Evolutionary conservation across 1,284 basidiomycete genomes (phyloP).

Genomic region (Ustilago shanxiensis): DNA sequence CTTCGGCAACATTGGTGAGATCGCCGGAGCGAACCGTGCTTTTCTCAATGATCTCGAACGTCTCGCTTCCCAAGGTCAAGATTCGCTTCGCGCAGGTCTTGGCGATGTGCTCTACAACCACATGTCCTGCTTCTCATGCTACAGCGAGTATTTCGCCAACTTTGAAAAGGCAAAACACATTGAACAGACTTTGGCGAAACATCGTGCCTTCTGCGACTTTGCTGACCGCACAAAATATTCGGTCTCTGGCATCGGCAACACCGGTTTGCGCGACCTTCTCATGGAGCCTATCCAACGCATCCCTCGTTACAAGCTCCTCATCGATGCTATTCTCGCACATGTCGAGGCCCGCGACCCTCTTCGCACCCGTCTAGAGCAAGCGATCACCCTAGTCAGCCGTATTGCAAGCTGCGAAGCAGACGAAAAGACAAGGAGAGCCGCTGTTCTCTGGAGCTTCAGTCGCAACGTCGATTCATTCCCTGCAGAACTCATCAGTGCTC

Average conservation of each 20-base stretch:
- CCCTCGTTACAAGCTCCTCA: conserved; percentile 92
- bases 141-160: conserved; percentile 89
- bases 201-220: conserved; percentile 83
- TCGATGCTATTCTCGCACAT: conserved; percentile 74
- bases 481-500: conserved; percentile 74
- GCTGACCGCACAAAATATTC: conserved; percentile 84
- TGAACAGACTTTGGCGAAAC: conserved; percentile 84
- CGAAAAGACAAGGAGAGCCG: conserved; percentile 87
- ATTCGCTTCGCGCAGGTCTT: conserved; percentile 75
- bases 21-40: conserved; percentile 86
- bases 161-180: conserved; percentile 92
- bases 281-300: conserved; percentile 99
- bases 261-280: conserved; percentile 86
- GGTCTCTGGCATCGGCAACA: conserved; percentile 81
- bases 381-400: conserved; percentile 85
- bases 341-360: conserved; percentile 69
- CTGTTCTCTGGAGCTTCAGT: conserved; percentile 87
- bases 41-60: conserved; percentile 87
- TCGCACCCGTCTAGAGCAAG: conserved; percentile 79
- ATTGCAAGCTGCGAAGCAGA: conserved; percentile 94
- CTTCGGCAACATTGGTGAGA: conserved; percentile 91
- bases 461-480: conserved; percentile 92
- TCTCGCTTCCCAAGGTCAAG: conserved; percentile 72
- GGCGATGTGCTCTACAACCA: conserved; percentile 84
- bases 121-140: conserved; percentile 80